Evolutionary conservation across 768 basidiomycete genomes (phyloP).

Genomic region (Stropharia rugosoannulata): DNA sequence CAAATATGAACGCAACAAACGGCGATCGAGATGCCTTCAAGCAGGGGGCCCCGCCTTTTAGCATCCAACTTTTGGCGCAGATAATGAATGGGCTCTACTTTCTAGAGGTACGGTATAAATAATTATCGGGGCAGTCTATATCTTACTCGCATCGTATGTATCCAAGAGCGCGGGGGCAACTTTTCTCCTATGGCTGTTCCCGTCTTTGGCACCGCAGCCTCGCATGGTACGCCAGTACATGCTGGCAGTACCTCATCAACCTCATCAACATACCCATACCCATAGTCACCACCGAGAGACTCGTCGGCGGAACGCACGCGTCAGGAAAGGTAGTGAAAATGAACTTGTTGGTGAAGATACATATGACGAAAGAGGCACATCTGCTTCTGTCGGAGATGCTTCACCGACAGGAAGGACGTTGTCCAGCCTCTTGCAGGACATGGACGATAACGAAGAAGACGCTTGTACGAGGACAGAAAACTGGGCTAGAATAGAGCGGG

Average conservation of each 20-base stretch:
- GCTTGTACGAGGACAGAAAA: constrained; percentile 2
- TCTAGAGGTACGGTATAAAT: constrained; percentile 11
- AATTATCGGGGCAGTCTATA: not conserved
- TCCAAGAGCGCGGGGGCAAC: constrained; percentile 18
- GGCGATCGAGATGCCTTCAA: not conserved
- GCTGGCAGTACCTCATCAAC: constrained; percentile 9
- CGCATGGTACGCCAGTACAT: constrained; percentile 18
- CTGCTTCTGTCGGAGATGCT: not conserved
- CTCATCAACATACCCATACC: constrained; percentile 8
- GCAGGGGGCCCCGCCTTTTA: constrained; percentile 9
- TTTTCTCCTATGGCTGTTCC: constrained; percentile 20
- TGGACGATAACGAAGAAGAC: not conserved
- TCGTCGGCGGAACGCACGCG: not conserved
- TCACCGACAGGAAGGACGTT: not conserved
- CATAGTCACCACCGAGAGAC: constrained; percentile 4
- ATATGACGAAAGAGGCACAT: not conserved
- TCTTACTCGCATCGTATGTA: no score
- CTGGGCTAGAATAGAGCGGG: constrained; percentile 4
- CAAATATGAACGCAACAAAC: not conserved
- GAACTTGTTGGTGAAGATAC: not conserved
- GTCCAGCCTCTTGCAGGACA: not conserved
- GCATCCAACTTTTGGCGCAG: constrained; percentile 13
- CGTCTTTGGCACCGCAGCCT: constrained; percentile 20
- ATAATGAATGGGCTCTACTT: constrained; percentile 18
- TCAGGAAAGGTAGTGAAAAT: not conserved